These are phyloP conservation scores for Rhytidiadelphus loreus DNA, from an alignment of 225 moss, liverwort and hornwort genomes.

Conservation along the genomic window DNA sequence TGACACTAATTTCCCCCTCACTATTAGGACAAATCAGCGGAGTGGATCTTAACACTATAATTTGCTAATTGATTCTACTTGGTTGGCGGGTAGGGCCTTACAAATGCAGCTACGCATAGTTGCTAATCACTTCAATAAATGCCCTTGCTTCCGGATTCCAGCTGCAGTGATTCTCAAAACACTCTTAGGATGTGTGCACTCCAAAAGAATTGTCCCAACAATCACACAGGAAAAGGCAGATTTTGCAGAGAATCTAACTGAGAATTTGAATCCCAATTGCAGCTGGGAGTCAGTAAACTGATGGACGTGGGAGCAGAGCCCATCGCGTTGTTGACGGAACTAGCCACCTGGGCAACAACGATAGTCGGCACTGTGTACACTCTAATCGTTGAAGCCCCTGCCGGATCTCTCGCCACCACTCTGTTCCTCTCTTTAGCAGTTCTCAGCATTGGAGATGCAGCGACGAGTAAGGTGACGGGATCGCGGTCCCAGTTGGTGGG, in stretches of 20 bases:
- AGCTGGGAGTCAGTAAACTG: conserved; percentile 18
- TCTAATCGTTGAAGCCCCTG: conserved; percentile 23
- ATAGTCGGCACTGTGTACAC: conserved; percentile 8
- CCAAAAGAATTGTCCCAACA: not conserved
- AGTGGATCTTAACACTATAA: not conserved
- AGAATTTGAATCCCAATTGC: not conserved
- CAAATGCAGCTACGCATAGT: not conserved
- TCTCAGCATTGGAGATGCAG: conserved; percentile 34
- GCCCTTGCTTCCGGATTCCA: not conserved
- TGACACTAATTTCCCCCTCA: not conserved
- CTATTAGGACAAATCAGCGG: not conserved
- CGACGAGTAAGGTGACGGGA: conserved; percentile 3
- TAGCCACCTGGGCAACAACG: conserved; percentile 21
- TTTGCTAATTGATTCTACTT: not conserved
- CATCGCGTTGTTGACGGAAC: conserved; percentile 1
- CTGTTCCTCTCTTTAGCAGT: conserved; percentile 42
- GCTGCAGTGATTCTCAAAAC: not conserved
- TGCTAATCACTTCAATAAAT: not conserved
- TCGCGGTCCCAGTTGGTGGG: conserved; percentile 19
- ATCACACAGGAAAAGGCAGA: not conserved
- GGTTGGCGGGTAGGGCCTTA: not conserved
- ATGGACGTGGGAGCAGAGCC: conserved; percentile 24
- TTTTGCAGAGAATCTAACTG: not conserved
- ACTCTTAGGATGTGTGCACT: not conserved
- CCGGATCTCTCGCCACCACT: conserved; percentile 4